Conservation (phyloP, 345 rosid species). For the Eucalyptus coolabah region DNA sequence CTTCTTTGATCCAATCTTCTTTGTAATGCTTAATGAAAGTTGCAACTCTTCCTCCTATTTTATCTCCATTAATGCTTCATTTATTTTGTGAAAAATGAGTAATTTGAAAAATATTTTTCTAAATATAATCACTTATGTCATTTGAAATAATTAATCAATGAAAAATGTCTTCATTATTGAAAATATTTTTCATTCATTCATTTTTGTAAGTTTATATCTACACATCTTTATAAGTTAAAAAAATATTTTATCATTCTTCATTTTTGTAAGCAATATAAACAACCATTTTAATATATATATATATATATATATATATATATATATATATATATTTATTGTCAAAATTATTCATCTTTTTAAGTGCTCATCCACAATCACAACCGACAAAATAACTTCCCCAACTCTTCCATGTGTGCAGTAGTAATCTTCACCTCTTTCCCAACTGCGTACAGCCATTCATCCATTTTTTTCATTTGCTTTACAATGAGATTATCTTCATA, state of each 20-base stretch:
- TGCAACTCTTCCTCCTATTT: not conserved
- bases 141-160: too few relatives aligned
- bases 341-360: too few relatives aligned
- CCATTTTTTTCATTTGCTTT: not conserved
- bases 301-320: too few relatives aligned
- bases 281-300: too few relatives aligned
- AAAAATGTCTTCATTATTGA: not conserved
- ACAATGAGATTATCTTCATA: not conserved
- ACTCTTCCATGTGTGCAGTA: not conserved
- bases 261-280: too few relatives aligned
- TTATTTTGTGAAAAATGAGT: too few relatives aligned
- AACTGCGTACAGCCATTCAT: not conserved
- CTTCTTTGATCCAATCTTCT: not conserved
- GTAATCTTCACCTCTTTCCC: not conserved
- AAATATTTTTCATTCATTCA: too few relatives aligned
- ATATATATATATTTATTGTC: too few relatives aligned
- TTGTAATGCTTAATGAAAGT: not conserved
- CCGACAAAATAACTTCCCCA: not conserved
- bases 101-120: too few relatives aligned
- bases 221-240: fast-evolving
- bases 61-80: not conserved
- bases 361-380: not conserved
- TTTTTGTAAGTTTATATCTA: too few relatives aligned
- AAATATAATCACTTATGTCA: too few relatives aligned
- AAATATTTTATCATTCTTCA: too few relatives aligned